Evolutionary conservation across 495 filamentous ascomycete species (phyloP).

Genomic region (Oidiodendron maius): DNA sequence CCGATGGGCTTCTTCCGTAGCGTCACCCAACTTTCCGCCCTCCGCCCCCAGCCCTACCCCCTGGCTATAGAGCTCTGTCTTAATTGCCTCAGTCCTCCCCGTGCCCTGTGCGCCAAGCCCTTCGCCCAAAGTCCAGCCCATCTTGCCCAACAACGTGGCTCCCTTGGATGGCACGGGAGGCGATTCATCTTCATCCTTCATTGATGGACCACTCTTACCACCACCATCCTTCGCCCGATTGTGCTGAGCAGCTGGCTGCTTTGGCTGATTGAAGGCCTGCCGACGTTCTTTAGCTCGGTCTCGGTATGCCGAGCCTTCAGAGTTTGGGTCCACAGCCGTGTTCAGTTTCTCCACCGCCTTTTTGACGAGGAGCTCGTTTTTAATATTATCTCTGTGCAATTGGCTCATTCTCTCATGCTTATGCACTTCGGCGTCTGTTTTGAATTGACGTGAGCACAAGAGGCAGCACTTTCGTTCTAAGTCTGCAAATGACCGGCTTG

Average conservation of each 20-base stretch:
- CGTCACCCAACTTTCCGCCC: constrained; percentile 79
- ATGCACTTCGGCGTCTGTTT: constrained; percentile 59
- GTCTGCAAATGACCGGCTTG: constrained; percentile 62
- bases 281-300: constrained; percentile 81
- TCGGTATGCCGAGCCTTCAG: constrained; percentile 52
- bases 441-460: constrained; percentile 71
- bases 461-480: constrained; percentile 66
- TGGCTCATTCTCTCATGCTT: constrained; percentile 72
- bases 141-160: constrained; percentile 77
- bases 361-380: constrained; percentile 50
- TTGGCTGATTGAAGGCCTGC: constrained; percentile 64
- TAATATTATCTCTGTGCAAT: constrained; percentile 66
- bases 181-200: constrained; percentile 18
- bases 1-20: constrained; percentile 68
- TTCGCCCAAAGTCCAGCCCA: constrained; percentile 80
- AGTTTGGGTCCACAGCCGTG: constrained; percentile 37
- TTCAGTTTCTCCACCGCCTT: constrained; percentile 54
- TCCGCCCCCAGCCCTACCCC: constrained; percentile 85
- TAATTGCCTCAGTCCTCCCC: constrained; percentile 70
- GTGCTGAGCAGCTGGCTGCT: constrained; percentile 39
- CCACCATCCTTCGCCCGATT: constrained; percentile 28
- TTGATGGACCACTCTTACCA: background rate
- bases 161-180: constrained; percentile 64
- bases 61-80: constrained; percentile 70
- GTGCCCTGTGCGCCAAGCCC: constrained; percentile 77